Evolutionary conservation across 2,329 filamentous ascomycete genomes (phyloP).

Genomic region (Botrytis fragariae): DNA sequence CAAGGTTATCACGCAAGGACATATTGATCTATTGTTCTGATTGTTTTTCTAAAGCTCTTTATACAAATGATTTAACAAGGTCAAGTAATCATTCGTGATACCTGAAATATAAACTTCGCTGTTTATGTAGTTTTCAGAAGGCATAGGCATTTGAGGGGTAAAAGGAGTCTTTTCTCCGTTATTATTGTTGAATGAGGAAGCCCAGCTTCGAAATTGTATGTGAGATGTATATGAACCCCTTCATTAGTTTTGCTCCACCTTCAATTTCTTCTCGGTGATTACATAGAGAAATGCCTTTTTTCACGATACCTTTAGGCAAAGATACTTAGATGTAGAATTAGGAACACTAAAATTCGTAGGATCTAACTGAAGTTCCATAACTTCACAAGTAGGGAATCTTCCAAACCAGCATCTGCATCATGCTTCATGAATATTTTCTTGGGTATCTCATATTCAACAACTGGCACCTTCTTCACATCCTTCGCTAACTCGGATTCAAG

Average conservation of each 20-base stretch:
- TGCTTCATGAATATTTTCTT: slow-evolving; percentile 43
- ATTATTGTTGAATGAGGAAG: neutral
- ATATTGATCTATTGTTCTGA: neutral
- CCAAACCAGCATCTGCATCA: slow-evolving; percentile 46
- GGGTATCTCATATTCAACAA: slow-evolving; percentile 92
- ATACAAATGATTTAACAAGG: neutral
- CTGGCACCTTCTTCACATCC: slow-evolving; percentile 79
- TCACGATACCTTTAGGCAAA: neutral
- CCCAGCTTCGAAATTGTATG: neutral
- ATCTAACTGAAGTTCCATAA: slow-evolving; percentile 55
- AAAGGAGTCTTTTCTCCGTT: neutral
- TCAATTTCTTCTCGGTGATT: slow-evolving; percentile 20
- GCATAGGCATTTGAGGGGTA: neutral
- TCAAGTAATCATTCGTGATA: neutral
- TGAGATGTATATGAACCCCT: slow-evolving; percentile 5
- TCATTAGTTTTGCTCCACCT: slow-evolving; percentile 19
- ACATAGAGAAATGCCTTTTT: slow-evolving; percentile 11
- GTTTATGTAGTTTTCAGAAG: neutral
- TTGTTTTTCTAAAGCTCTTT: neutral
- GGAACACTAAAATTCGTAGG: neutral
- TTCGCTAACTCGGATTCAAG: slow-evolving; percentile 81
- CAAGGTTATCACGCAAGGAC: slow-evolving; percentile 5
- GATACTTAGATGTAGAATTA: neutral
- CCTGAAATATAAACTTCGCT: neutral
- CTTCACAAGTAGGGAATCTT: slow-evolving; percentile 57